Base-by-base conservation (phyloP, 2,329 filamentous ascomycete species). In the Penicillium sp. region DNA sequence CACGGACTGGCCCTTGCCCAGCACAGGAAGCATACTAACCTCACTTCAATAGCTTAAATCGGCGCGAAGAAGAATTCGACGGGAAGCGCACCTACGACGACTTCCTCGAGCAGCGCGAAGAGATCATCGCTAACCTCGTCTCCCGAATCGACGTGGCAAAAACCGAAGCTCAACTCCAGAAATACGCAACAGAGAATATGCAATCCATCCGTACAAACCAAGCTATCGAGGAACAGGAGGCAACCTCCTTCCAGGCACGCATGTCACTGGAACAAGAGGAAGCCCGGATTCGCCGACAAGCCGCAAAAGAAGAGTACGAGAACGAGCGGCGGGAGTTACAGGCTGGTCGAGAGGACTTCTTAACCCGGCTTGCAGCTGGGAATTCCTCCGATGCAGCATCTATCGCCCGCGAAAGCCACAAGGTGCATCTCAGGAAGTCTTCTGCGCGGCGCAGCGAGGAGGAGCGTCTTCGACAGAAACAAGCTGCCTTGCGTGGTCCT, bases 81-180 rank as follows among this genome's bases (percentile, higher is more conserved):
- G 83, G 81, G 1, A 78, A 95, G 52, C 75, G 81, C 38, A 87
- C 84, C 65, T 98, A 86, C 76, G 96, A 98, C 72, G 86, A 96
- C 70, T 96, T 97, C 73, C 82, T 98, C 10, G 89, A 97, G 71
- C 84, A 88, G 65, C 89, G 95, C 33, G 93, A 98, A 75, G 83
- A 87, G 57, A 81, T 96, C 54, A 91, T 91, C 1, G 90, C 91
- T 72, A 92, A 96, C 66, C 78, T 98, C 8, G 86, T 96, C 46
- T 79, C 83, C 56, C 83, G 85, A 37, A 78, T 76, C 38, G 83
- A 91, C 51, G 78, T 84, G 0, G 81, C 83, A n/a, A 81, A 78
- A 49, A 84, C 80, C 2, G 77, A 82, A 62, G 69, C 72, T 37
- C 75, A 79, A 46, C 72, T 91, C n/a, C 72, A 77, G 43, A 74